These are phyloP conservation scores for Colletotrichum eleusines DNA, from an alignment of 2,329 filamentous ascomycete genomes.

Conservation along the genomic window DNA sequence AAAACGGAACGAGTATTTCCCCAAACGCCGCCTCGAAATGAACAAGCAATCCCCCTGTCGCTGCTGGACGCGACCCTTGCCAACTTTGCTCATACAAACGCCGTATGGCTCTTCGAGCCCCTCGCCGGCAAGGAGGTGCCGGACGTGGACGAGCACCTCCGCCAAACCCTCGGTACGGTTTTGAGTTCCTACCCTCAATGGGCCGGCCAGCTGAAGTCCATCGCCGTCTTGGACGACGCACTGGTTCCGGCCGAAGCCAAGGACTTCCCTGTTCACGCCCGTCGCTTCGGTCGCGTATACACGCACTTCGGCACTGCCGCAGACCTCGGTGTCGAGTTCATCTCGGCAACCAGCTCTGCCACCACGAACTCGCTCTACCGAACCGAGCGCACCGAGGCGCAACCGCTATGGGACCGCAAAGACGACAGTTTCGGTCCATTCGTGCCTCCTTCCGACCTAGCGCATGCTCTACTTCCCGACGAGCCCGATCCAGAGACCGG, in stretches of 20 bases:
- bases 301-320: neutral
- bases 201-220: neutral
- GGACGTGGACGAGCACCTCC: neutral
- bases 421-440: neutral
- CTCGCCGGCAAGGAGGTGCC: neutral
- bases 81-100: neutral
- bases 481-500: neutral
- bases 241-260: neutral
- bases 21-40: neutral
- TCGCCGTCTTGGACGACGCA: neutral
- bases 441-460: neutral
- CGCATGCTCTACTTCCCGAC: neutral
- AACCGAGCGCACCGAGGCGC: neutral
- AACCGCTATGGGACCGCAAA: neutral
- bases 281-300: neutral
- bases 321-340: neutral
- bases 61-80: neutral
- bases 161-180: neutral
- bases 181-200: neutral
- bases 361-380: neutral
- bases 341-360: neutral
- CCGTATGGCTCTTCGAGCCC: neutral
- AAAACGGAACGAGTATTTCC: neutral
- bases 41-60: neutral
- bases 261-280: neutral